Conservation (phyloP, 2,329 filamentous ascomycete species). For the Fusarium keratoplasticum region DNA sequence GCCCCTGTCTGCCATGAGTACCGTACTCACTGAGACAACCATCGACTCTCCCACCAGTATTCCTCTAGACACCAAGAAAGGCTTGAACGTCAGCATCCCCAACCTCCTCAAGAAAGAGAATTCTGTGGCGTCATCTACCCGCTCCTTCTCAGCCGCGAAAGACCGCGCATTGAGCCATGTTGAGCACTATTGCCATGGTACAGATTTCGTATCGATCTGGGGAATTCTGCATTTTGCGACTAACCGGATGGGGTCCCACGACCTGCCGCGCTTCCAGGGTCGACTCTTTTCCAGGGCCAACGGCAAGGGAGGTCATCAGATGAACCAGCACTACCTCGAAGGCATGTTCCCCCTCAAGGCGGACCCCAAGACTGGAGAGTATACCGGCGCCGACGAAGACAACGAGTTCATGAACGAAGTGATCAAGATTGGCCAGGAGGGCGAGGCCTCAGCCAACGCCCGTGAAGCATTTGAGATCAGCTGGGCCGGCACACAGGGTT, state of each 20-base stretch:
- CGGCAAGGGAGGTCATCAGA: slow-evolving; percentile 66
- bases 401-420: slow-evolving; percentile 73
- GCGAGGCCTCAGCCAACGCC: slow-evolving; percentile 56
- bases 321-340: slow-evolving; percentile 71
- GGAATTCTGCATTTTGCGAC: slow-evolving; percentile 77
- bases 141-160: slow-evolving; percentile 53
- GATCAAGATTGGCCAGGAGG: slow-evolving; percentile 58
- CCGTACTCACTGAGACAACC: slow-evolving; percentile 52
- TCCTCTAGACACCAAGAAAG: slow-evolving; percentile 35
- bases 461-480: slow-evolving; percentile 62
- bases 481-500: slow-evolving; percentile 56
- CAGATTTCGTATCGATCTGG: slow-evolving; percentile 80
- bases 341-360: slow-evolving; percentile 68
- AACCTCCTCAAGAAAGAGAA: slow-evolving; percentile 36
- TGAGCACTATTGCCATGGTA: slow-evolving; percentile 82
- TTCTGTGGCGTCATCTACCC: slow-evolving; percentile 48
- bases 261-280: slow-evolving; percentile 71
- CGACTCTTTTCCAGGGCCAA: slow-evolving; percentile 68
- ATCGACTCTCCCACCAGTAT: slow-evolving; percentile 40
- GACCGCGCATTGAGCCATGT: slow-evolving; percentile 74
- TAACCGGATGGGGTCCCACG: slow-evolving; percentile 52
- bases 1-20: slow-evolving; percentile 50
- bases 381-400: slow-evolving; percentile 58
- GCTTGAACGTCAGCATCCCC: slow-evolving; percentile 17
- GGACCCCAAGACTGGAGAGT: slow-evolving; percentile 55